Conservation (phyloP, 306 rosid genomes). For the Luffa aegyptiaca region DNA sequence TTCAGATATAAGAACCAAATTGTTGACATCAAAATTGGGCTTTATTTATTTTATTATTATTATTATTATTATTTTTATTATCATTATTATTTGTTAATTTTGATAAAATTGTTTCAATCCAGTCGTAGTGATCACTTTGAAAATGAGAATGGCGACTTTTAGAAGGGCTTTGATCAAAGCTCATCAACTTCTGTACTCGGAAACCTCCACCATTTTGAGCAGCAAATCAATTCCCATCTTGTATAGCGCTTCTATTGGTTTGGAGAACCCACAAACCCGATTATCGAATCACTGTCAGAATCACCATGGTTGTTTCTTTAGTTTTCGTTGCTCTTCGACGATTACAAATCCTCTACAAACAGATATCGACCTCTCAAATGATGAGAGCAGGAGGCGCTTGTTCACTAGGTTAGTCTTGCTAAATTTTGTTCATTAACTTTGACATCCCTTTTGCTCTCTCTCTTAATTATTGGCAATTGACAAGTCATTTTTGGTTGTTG, state of each 20-base stretch:
- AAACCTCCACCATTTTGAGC: background rate
- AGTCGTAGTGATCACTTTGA: background rate
- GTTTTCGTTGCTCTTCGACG: conserved; percentile 27
- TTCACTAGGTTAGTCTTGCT: conserved; percentile 37
- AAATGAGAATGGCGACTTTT: background rate
- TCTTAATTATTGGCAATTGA: background rate
- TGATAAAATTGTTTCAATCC: too few species aligned
- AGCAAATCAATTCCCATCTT: background rate
- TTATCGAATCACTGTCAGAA: background rate
- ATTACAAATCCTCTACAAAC: conserved; percentile 9
- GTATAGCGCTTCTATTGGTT: background rate
- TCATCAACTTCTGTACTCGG: background rate
- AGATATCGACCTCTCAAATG: conserved; percentile 50
- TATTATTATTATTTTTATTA: too few species aligned
- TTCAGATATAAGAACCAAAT: too few species aligned
- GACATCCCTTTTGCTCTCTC: background rate
- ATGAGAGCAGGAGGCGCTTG: conserved; percentile 65
- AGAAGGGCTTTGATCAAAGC: background rate
- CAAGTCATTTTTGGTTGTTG: background rate
- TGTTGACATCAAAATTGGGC: too few species aligned
- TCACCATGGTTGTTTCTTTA: conserved; percentile 4
- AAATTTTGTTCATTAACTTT: background rate
- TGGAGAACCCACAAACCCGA: background rate
- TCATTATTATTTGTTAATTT: too few species aligned
- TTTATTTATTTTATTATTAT: too few species aligned